phyloP scores from a whole-genome alignment of 805 yeast genomes.

The Saccharomyces mikatae region DNA sequence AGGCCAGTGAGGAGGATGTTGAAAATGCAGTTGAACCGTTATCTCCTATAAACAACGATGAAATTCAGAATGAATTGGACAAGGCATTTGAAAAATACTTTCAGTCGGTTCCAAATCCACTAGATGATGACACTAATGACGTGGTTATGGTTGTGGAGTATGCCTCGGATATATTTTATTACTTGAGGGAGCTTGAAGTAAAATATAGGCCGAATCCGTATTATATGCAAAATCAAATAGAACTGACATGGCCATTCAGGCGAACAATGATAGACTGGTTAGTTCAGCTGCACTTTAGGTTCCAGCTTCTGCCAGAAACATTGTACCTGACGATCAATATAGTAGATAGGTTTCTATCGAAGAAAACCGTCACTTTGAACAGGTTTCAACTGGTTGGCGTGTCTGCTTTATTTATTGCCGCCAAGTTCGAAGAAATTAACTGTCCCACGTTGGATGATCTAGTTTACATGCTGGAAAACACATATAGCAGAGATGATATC shows the following conservation, averaged over 20 bases:
- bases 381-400: constrained; percentile 89
- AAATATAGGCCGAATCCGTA: constrained; percentile 63
- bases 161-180: constrained; percentile 66
- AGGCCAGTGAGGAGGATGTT: not conserved
- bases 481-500: constrained; percentile 69
- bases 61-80: constrained; percentile 42
- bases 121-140: constrained; percentile 70
- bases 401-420: constrained; percentile 87
- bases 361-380: constrained; percentile 65
- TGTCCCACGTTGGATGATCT: constrained; percentile 87
- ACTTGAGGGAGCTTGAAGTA: constrained; percentile 61
- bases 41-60: constrained; percentile 46
- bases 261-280: constrained; percentile 82
- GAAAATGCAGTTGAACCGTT: constrained; percentile 32
- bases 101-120: constrained; percentile 43
- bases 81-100: constrained; percentile 34
- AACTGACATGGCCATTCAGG: constrained; percentile 82
- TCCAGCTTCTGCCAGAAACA: constrained; percentile 82
- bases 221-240: constrained; percentile 77
- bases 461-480: constrained; percentile 79
- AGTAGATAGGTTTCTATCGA: constrained; percentile 77
- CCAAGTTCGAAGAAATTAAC: constrained; percentile 88
- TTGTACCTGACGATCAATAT: constrained; percentile 74
- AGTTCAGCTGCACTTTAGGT: constrained; percentile 79
- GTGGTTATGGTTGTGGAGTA: constrained; percentile 78